Evolutionary conservation across 2,329 filamentous ascomycete genomes (phyloP).

Genomic region (Penicillium paneum): DNA sequence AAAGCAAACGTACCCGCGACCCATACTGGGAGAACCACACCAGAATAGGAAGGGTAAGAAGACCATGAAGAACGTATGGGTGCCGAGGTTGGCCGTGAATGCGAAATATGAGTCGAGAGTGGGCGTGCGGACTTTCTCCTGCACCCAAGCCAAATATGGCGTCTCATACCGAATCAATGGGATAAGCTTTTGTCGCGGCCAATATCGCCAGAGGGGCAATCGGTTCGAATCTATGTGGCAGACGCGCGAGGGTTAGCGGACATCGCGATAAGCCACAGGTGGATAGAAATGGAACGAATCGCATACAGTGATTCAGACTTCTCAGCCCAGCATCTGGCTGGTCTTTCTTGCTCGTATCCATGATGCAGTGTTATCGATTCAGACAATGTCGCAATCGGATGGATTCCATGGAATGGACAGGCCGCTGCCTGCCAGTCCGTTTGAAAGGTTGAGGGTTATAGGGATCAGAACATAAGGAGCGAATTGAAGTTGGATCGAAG

Average conservation of each 20-base stretch:
- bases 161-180: conserved; percentile 93
- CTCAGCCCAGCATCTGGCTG: conserved; percentile 66
- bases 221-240: conserved; percentile 66
- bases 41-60: conserved; percentile 92
- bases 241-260: conserved; percentile 13
- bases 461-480: conserved; percentile 21
- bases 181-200: conserved; percentile 73
- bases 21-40: conserved; percentile 83
- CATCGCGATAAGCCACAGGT: not conserved
- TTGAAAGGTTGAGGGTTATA: conserved; percentile 8
- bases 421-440: conserved; percentile 19
- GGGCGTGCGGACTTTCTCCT: conserved; percentile 74
- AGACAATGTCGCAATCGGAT: conserved; percentile 13
- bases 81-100: conserved; percentile 91
- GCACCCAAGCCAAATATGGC: conserved; percentile 83
- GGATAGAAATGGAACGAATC: not conserved
- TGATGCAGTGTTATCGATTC: conserved; percentile 28
- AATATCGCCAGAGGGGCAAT: conserved; percentile 85
- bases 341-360: conserved; percentile 39
- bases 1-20: conserved; percentile 68
- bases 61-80: conserved; percentile 98
- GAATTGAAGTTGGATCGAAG: conserved; percentile 19
- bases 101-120: conserved; percentile 95
- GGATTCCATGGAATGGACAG: conserved; percentile 28
- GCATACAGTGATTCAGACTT: conserved; percentile 70